Conservation (phyloP, 164 flowering plant genomes). For the Macadamia tetraphylla region DNA sequence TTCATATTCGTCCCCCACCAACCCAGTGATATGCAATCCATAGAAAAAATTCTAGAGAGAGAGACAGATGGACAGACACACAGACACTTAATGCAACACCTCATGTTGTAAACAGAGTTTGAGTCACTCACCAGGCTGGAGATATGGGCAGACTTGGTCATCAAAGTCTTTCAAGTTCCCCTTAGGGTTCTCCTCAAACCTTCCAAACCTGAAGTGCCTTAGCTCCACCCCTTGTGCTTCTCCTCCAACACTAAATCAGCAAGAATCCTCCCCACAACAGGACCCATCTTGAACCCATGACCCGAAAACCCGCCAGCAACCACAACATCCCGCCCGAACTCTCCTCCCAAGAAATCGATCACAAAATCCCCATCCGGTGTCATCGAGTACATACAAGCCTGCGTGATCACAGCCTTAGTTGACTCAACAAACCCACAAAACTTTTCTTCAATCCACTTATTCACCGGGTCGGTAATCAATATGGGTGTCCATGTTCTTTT, state of each 20-base stretch:
- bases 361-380: conserved; percentile 88
- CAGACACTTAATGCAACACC: too few relatives aligned
- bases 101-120: too few relatives aligned
- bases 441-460: conserved; percentile 43
- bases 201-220: conserved; percentile 44
- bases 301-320: conserved; percentile 93
- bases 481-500: conserved; percentile 52
- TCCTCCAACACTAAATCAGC: conserved; percentile 49
- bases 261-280: conserved; percentile 64
- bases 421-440: conserved; percentile 49
- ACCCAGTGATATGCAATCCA: too few relatives aligned
- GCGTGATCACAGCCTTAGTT: conserved; percentile 37
- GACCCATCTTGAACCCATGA: conserved; percentile 98
- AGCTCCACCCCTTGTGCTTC: conserved; percentile 56
- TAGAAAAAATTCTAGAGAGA: too few relatives aligned
- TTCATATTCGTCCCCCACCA: too few relatives aligned
- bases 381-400: conserved; percentile 86
- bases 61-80: too few relatives aligned
- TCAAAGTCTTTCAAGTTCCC: conserved; percentile 71
- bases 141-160: conserved; percentile 41
- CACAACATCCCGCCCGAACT: conserved; percentile 76
- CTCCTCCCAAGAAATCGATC: conserved; percentile 82
- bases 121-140: too few relatives aligned
- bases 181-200: conserved; percentile 56
- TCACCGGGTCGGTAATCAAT: conserved; percentile 13